phyloP scores from a whole-genome alignment of 2,329 filamentous ascomycete genomes.

The Shiraia bambusicola region DNA sequence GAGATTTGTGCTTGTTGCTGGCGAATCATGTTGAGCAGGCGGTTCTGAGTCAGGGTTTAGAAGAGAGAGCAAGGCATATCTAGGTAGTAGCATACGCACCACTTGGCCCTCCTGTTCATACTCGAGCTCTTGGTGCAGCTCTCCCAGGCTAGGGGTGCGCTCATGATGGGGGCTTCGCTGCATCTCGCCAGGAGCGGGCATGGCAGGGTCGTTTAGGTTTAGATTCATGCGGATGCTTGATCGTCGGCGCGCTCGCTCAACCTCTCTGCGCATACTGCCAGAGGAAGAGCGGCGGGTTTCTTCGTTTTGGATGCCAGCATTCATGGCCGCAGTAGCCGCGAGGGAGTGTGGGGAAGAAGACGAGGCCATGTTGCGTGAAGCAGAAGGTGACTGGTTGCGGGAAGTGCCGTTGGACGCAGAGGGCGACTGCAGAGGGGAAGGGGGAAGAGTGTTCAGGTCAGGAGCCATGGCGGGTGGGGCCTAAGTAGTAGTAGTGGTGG shows the following conservation, averaged over 20 bases:
- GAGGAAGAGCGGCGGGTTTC: constrained; percentile 52
- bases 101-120: constrained; percentile 79
- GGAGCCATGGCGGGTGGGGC: constrained; percentile 49
- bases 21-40: constrained; percentile 74
- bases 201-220: constrained; percentile 68
- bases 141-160: constrained; percentile 69
- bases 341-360: constrained; percentile 69
- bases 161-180: constrained; percentile 64
- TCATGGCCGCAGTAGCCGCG: constrained; percentile 74
- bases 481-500: neutral
- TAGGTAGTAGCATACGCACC: constrained; percentile 46
- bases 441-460: constrained; percentile 62
- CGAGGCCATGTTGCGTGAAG: constrained; percentile 48
- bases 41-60: constrained; percentile 56
- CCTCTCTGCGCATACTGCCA: constrained; percentile 50
- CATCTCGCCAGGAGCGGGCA: constrained; percentile 71
- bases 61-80: neutral
- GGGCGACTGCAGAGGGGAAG: constrained; percentile 47
- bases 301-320: constrained; percentile 71
- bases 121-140: constrained; percentile 77
- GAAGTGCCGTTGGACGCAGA: constrained; percentile 27
- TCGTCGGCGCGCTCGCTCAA: constrained; percentile 58
- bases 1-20: constrained; percentile 72
- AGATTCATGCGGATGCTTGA: constrained; percentile 73
- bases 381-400: constrained; percentile 34